Evolutionary conservation across 2,329 filamentous ascomycete species (phyloP).

Genomic region (Scedosporium boydii): DNA sequence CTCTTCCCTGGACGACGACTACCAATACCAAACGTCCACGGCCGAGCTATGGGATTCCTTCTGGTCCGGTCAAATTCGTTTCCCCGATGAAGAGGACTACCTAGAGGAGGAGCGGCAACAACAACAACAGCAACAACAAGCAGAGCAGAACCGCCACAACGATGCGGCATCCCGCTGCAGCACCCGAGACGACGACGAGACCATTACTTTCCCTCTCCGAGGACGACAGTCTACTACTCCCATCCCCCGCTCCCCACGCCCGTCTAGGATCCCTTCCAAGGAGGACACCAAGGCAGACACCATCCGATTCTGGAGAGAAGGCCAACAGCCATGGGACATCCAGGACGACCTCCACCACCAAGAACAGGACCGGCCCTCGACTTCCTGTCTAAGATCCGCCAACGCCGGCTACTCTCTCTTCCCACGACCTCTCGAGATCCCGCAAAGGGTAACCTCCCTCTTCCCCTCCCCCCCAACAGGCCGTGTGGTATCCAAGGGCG

Average conservation of each 20-base stretch:
- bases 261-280: background rate
- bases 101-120: background rate
- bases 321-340: background rate
- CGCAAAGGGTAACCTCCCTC: background rate
- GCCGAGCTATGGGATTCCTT: constrained; percentile 43
- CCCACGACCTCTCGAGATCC: background rate
- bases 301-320: background rate
- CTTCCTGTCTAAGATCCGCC: background rate
- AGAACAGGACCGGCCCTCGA: background rate
- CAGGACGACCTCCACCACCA: background rate
- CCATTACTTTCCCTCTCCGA: background rate
- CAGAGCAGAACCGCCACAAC: background rate
- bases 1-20: constrained; percentile 28
- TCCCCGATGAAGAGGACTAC: background rate
- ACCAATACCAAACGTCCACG: constrained; percentile 34
- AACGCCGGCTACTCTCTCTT: constrained; percentile 2
- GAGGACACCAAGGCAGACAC: background rate
- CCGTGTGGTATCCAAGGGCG: background rate
- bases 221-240: background rate
- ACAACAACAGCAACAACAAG: background rate
- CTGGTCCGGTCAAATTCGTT: constrained; percentile 20
- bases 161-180: background rate
- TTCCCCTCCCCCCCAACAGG: background rate
- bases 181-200: background rate
- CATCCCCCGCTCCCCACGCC: background rate